Evolutionary conservation across 176 grass and related monocot genomes (phyloP), one percentile per base, ranked within the genome.

Genomic region (Oryza brachyantha): DNA sequence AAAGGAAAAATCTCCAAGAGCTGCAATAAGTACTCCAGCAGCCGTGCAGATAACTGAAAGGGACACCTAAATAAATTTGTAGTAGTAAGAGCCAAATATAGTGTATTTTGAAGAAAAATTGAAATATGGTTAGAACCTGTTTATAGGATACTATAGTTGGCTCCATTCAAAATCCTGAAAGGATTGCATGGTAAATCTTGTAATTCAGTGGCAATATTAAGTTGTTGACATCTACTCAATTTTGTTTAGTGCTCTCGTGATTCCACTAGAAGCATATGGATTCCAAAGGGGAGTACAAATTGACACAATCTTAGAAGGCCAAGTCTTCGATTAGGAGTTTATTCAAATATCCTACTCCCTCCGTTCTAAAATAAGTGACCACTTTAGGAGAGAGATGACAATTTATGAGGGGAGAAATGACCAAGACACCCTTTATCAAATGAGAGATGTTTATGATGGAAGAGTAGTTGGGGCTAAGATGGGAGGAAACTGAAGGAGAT

Each of bases 1-100:
- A 87, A 98, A 98, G 35, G 92, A 98, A 92, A 98, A 98, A 85
- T 98, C 95, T 74, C 95, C 95, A 70, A 98, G 70, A 57, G 95
- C 90, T 13, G 95, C 95, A 83, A 98, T 84, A 21, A 98, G 76
- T 74, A 98, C 95, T 81, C 95, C 95, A 43, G 84, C 66, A 12
- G 95, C 92, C 1, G 90, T 94, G 78, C 89, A 92, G 66, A 98
- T 38, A 72, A 98, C 95, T 35, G 95, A 91, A 82, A 98, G 91
- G 40, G 88, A 87, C 58, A 98, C 95, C 95, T 98, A 91, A 79
- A 74, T 10, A 74, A 66, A 71, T 69, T 79, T 57, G 16, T 66
- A 71, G 21, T 13, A 11, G 68, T 80, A 75, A 70, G 13, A 61
- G 50, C 54, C 2, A 67, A 25, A 68, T 8, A 60, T 11, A 60